phyloP scores from a whole-genome alignment of 2,329 filamentous ascomycete species.

The Acephala macrosclerotiorum region DNA sequence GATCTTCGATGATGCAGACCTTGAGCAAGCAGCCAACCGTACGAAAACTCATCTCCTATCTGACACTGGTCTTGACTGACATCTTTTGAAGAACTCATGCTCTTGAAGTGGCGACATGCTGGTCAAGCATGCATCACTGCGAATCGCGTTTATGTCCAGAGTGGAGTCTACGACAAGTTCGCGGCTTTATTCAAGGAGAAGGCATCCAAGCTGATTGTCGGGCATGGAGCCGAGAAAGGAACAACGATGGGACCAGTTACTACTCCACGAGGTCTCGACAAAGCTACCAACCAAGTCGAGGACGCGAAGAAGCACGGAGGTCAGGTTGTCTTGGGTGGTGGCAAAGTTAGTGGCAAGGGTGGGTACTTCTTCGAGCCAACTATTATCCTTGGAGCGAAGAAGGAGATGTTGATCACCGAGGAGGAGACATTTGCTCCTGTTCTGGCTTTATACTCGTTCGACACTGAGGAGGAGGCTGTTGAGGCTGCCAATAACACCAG shows the following conservation, averaged over 20 bases:
- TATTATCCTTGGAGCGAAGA: slow-evolving; percentile 64
- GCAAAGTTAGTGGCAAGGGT: slow-evolving; percentile 53
- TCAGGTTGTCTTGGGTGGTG: slow-evolving; percentile 67
- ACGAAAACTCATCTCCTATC: slow-evolving; percentile 22
- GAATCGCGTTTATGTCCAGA: slow-evolving; percentile 71
- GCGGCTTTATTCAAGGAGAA: slow-evolving; percentile 60
- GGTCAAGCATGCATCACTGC: slow-evolving; percentile 72
- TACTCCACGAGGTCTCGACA: slow-evolving; percentile 61
- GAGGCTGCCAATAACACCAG: slow-evolving; percentile 63
- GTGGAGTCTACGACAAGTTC: slow-evolving; percentile 67
- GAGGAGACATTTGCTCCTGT: slow-evolving; percentile 74
- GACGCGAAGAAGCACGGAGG: slow-evolving; percentile 71
- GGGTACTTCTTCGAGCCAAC: slow-evolving; percentile 78
- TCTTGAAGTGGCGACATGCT: slow-evolving; percentile 64
- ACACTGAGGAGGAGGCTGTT: slow-evolving; percentile 70
- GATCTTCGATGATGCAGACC: slow-evolving; percentile 69
- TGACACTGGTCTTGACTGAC: slow-evolving; percentile 2
- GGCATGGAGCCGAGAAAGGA: slow-evolving; percentile 64
- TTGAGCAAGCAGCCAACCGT: slow-evolving; percentile 62
- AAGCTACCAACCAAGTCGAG: slow-evolving; percentile 65
- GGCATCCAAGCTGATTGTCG: slow-evolving; percentile 62
- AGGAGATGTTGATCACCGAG: slow-evolving; percentile 61
- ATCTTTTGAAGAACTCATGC: slow-evolving; percentile 48
- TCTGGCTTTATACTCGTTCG: slow-evolving; percentile 68
- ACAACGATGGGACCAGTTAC: slow-evolving; percentile 69